A percentile compares a stretch with the other conserved stretches of the same genome.
Evolutionary conservation across 805 yeast species (phyloP).

Genomic region (Starmerella geochares): DNA sequence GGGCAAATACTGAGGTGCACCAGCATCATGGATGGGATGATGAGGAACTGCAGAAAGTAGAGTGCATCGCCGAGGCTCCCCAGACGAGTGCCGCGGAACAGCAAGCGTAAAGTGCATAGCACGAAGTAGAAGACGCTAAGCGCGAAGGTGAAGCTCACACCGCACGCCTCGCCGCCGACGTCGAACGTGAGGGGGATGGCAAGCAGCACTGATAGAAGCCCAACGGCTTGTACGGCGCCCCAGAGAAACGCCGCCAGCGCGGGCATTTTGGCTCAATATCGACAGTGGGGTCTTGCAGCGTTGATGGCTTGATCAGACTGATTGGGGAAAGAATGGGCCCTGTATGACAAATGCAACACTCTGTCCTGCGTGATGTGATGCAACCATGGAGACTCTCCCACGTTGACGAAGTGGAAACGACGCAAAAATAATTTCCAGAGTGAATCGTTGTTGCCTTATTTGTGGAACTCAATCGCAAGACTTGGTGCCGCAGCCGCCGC

Average conservation of each 20-base stretch:
- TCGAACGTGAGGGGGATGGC: conserved; percentile 91
- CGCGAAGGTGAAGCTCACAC: conserved; percentile 70
- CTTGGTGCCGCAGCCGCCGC: too few species aligned
- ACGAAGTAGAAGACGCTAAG: conserved; percentile 59
- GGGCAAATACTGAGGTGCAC: conserved; percentile 35
- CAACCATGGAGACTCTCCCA: too few species aligned
- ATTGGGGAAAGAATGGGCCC: background rate
- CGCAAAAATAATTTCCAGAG: too few species aligned
- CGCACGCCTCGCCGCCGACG: conserved; percentile 84
- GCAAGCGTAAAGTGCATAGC: conserved; percentile 60
- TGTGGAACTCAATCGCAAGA: too few species aligned
- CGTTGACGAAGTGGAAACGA: too few species aligned
- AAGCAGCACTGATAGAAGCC: conserved; percentile 30
- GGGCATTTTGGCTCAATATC: conserved; percentile 2
- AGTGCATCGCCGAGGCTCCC: conserved; percentile 33
- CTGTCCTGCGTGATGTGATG: background rate
- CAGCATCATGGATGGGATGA: conserved; percentile 72
- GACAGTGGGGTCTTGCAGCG: background rate
- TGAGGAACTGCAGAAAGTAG: conserved; percentile 71
- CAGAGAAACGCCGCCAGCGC: conserved; percentile 11
- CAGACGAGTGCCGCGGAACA: conserved; percentile 35
- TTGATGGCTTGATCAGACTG: background rate
- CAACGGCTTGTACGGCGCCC: conserved; percentile 15
- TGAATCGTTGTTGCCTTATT: too few species aligned
- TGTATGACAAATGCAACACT: conserved; percentile 3